Evolutionary conservation across 2,329 filamentous ascomycete species (phyloP).

Genomic region (Tolypocladium guangdongense): DNA sequence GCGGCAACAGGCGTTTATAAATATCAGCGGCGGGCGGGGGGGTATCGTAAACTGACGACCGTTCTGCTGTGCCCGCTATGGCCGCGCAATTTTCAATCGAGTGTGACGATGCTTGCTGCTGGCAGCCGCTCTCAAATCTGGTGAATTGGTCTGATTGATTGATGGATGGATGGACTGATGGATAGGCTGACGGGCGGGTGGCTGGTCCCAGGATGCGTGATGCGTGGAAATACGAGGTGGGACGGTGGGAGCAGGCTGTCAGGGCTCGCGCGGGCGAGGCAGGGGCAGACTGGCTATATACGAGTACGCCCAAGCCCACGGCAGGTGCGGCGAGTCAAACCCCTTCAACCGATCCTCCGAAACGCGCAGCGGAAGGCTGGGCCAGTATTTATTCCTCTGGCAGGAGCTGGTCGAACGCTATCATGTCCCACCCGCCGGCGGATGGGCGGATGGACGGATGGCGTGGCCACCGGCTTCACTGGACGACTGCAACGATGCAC

Average conservation of each 20-base stretch:
- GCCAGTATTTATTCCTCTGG: neutral
- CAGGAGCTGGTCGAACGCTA: neutral
- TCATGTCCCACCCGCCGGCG: neutral
- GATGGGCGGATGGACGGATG: neutral
- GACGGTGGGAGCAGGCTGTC: neutral
- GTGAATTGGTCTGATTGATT: neutral
- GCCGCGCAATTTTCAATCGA: neutral
- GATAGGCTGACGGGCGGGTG: neutral
- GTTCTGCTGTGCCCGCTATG: neutral
- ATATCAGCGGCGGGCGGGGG: neutral
- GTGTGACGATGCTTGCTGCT: slow-evolving; percentile 1
- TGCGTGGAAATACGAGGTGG: slow-evolving; percentile 5
- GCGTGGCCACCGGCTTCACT: neutral
- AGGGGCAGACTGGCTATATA: neutral
- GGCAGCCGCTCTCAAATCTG: neutral
- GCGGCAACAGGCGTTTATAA: neutral
- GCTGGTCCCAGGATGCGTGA: neutral
- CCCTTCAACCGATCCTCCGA: neutral
- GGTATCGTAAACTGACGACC: neutral
- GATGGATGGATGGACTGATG: neutral
- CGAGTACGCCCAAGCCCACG: too few relatives aligned
- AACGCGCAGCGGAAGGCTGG: neutral
- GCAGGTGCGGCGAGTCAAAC: neutral
- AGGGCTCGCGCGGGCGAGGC: neutral
- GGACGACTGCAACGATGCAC: too few relatives aligned